phyloP scores from a whole-genome alignment of 768 basidiomycete species.

The Suillus hirtellus region DNA sequence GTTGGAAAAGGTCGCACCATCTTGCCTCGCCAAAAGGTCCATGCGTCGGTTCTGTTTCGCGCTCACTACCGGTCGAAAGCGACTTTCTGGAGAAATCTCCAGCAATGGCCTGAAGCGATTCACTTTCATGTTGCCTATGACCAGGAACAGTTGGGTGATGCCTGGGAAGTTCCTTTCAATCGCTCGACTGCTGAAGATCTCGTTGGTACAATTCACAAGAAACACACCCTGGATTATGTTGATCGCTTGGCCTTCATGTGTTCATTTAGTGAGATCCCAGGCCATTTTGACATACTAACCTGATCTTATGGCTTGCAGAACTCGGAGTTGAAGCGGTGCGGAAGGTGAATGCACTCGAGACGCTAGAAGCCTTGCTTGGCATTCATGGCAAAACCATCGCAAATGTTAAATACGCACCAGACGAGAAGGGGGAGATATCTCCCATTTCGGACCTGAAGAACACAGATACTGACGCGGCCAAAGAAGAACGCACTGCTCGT shows the following conservation, averaged over 20 bases:
- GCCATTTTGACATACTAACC: background rate
- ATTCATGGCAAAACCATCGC: background rate
- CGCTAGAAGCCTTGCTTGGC: background rate
- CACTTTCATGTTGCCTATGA: background rate
- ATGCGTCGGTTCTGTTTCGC: conserved; percentile 33
- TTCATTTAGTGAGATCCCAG: conserved; percentile 23
- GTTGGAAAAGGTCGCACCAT: conserved; percentile 26
- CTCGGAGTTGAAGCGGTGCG: conserved; percentile 21
- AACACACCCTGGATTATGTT: conserved; percentile 17
- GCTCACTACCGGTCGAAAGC: conserved; percentile 29
- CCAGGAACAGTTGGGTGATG: too few species aligned
- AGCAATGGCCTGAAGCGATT: conserved; percentile 27
- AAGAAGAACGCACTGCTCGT: background rate
- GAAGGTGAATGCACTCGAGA: background rate
- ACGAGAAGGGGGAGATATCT: background rate
- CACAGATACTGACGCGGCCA: background rate
- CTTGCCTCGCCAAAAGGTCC: conserved; percentile 32
- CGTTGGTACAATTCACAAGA: conserved; percentile 9
- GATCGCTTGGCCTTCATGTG: conserved; percentile 33
- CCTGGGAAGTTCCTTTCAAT: conserved; percentile 19
- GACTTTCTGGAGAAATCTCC: conserved; percentile 22
- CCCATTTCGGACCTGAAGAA: background rate
- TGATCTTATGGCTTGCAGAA: background rate
- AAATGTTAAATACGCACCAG: background rate
- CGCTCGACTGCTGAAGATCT: conserved; percentile 21